Percentiles rank a stretch among this genome's conserved stretches.
Conservation (phyloP, 148 eudicot genomes). For the Beta vulgaris region DNA sequence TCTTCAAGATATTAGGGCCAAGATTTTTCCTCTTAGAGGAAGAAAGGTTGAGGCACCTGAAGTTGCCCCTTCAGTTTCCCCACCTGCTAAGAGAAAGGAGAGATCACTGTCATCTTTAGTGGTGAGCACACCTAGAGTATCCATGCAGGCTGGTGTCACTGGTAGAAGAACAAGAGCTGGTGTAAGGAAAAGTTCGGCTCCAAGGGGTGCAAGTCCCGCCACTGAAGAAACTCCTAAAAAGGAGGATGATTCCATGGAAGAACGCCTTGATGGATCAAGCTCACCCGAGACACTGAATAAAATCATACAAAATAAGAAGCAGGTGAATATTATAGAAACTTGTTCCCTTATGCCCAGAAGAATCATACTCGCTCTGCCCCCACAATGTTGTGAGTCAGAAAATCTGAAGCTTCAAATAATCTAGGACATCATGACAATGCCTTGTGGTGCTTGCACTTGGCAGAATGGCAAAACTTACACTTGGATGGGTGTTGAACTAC, state of each 20-base stretch:
- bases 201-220: constrained; percentile 56
- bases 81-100: constrained; percentile 85
- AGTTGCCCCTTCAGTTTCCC: constrained; percentile 42
- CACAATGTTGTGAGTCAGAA: not conserved
- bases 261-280: constrained; percentile 58
- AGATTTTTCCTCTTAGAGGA: constrained; percentile 74
- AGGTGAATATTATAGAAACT: constrained; percentile 43
- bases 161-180: constrained; percentile 77
- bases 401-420: not conserved
- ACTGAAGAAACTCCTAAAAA: constrained; percentile 52
- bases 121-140: constrained; percentile 73
- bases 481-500: not conserved
- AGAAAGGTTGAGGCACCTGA: constrained; percentile 69
- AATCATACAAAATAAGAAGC: constrained; percentile 57
- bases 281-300: constrained; percentile 70
- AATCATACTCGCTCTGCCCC: not conserved
- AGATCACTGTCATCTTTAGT: constrained; percentile 89
- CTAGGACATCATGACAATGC: not conserved
- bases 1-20: constrained; percentile 84
- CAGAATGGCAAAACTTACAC: not conserved
- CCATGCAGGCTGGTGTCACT: constrained; percentile 63
- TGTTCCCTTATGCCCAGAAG: not conserved
- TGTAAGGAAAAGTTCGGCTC: constrained; percentile 52
- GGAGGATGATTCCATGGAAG: constrained; percentile 66
- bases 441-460: not conserved